A percentile compares a stretch with the other conserved stretches of the same genome.
phyloP scores from a whole-genome alignment of 2,329 filamentous ascomycete genomes.

The Xylaria sp. region DNA sequence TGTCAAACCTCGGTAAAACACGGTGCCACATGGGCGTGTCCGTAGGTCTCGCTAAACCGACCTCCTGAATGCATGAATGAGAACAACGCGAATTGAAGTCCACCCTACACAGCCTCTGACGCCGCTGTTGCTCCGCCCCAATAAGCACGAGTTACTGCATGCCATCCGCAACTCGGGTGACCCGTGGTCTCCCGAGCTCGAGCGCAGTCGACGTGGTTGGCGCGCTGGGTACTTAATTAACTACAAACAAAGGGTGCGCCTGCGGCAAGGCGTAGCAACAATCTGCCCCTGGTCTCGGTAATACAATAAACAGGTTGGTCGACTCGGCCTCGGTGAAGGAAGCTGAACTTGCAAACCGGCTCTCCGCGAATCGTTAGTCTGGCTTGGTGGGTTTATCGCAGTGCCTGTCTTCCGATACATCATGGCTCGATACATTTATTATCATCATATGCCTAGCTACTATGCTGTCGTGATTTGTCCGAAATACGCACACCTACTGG shows the following conservation, averaged over 20 bases:
- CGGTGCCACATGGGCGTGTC: neutral
- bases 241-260: neutral
- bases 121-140: constrained; percentile 13
- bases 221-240: no score
- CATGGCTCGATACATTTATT: neutral
- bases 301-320: neutral
- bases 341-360: neutral
- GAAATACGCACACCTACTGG: constrained; percentile 6
- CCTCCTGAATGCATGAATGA: no score
- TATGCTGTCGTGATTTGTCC: constrained; percentile 7
- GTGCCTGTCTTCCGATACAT: neutral
- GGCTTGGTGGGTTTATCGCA: neutral
- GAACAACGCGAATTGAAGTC: constrained; percentile 10
- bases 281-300: neutral
- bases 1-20: neutral
- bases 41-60: no score
- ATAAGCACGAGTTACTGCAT: constrained; percentile 11
- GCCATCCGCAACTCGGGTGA: constrained; percentile 4
- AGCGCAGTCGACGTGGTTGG: neutral
- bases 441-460: neutral
- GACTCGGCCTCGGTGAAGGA: neutral
- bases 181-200: neutral
- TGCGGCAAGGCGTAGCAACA: neutral
- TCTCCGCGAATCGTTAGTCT: neutral
- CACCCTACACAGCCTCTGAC: neutral